Evolutionary conservation across 306 rosid genomes (phyloP).

Genomic region (Pueraria montana): DNA sequence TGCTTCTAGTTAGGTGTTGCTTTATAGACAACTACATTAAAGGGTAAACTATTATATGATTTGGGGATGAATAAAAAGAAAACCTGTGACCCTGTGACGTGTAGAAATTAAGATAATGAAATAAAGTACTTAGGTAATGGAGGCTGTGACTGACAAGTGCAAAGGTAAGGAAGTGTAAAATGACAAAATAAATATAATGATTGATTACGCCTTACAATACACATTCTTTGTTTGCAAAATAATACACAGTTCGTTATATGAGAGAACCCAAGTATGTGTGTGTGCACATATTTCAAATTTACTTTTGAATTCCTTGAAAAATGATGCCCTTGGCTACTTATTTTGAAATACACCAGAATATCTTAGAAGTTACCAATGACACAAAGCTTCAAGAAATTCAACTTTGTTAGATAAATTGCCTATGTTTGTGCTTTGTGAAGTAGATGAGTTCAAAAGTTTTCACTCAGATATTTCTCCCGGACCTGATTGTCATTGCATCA

Average conservation of each 20-base stretch:
- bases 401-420: slow-evolving; percentile 7
- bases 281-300: neutral
- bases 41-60: neutral
- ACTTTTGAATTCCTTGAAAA: neutral
- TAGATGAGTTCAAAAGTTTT: neutral
- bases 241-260: neutral
- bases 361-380: neutral
- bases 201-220: neutral
- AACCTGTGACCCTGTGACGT: too few species aligned
- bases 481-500: neutral
- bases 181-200: neutral
- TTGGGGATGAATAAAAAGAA: neutral
- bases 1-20: slow-evolving; percentile 12
- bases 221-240: slow-evolving; percentile 10
- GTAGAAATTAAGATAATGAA: too few species aligned
- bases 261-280: slow-evolving; percentile 3
- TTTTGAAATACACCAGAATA: slow-evolving; percentile 12
- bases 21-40: neutral
- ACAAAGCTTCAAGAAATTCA: slow-evolving; percentile 16
- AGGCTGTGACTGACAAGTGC: slow-evolving; percentile 18
- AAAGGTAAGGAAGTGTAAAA: neutral
- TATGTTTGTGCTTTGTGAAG: neutral
- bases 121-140: neutral
- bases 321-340: slow-evolving; percentile 22
- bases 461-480: neutral